Percentiles rank a stretch among this genome's conserved stretches.
Conservation (phyloP, 345 rosid species). For the Abelmoschus esculentus region DNA sequence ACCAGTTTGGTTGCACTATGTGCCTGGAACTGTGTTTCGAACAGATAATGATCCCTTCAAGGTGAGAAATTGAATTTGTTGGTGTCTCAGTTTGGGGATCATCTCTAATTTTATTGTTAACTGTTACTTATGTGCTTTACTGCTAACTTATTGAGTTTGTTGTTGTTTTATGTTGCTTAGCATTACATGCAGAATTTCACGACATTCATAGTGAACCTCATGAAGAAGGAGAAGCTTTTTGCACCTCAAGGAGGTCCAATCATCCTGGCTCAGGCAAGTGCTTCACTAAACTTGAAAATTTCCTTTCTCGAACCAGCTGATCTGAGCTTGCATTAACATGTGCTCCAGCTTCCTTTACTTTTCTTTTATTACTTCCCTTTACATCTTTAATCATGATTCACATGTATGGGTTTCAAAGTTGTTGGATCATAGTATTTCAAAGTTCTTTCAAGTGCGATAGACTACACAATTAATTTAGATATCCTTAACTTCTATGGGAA, state of each 20-base stretch:
- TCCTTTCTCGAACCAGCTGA: not conserved
- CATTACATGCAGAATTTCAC: slow-evolving; percentile 77
- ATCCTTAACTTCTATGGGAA: not conserved
- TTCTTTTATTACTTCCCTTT: not conserved
- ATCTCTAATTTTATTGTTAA: not conserved
- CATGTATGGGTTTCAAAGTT: not conserved
- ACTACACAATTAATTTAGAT: not conserved
- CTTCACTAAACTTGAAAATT: not conserved
- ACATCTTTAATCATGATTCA: not conserved
- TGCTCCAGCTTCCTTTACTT: not conserved
- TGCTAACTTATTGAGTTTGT: slow-evolving; percentile 8
- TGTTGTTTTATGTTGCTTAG: slow-evolving; percentile 30
- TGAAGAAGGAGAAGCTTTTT: slow-evolving; percentile 86
- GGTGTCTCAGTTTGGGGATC: slow-evolving; percentile 1
- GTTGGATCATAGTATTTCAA: no score
- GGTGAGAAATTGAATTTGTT: slow-evolving; percentile 27
- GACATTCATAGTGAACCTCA: slow-evolving; percentile 58
- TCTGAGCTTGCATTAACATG: not conserved
- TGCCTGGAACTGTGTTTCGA: slow-evolving; percentile 82
- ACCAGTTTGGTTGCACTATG: slow-evolving; percentile 89
- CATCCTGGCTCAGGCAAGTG: slow-evolving; percentile 79
- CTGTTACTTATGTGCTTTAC: slow-evolving; percentile 2
- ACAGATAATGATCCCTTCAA: slow-evolving; percentile 74
- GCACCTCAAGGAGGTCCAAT: slow-evolving; percentile 97
- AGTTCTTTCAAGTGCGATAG: not conserved